Percentiles rank a stretch among this genome's conserved stretches.
Evolutionary conservation across 257 asterid species (phyloP).

Genomic region (Haberlea rhodopensis): DNA sequence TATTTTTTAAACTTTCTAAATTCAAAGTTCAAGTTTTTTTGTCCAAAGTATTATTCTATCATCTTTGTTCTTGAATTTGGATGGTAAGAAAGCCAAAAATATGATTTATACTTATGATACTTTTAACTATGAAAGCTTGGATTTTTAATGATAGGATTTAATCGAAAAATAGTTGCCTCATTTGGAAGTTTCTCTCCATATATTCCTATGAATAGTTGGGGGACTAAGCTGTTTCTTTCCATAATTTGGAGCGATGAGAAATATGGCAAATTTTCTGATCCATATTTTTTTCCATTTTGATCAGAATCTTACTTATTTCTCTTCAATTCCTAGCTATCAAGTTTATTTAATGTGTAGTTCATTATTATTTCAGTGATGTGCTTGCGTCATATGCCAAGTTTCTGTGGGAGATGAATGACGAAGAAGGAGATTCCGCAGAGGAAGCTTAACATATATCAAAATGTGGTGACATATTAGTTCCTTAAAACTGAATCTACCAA

Average conservation of each 20-base stretch:
- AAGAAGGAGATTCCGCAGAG: conserved; percentile 27
- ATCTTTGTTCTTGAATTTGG: too few species aligned
- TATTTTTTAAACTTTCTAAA: too few species aligned
- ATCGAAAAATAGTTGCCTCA: too few species aligned
- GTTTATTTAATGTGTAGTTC: not conserved
- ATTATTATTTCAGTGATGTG: conserved; percentile 50
- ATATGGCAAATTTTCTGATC: too few species aligned
- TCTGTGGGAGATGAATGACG: conserved; percentile 75
- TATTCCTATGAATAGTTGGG: not conserved
- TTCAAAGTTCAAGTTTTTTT: too few species aligned
- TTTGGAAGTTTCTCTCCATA: not conserved
- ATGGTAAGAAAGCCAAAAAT: too few species aligned
- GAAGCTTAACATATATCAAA: conserved; percentile 17
- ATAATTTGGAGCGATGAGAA: not conserved
- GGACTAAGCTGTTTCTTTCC: too few species aligned
- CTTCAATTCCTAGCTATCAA: not conserved
- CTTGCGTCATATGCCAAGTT: conserved; percentile 81
- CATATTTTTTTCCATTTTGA: too few species aligned
- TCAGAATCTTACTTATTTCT: not conserved
- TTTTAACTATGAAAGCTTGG: too few species aligned
- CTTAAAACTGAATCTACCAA: not conserved
- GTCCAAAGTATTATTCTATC: too few species aligned
- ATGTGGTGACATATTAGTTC: not conserved
- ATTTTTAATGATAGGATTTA: too few species aligned
- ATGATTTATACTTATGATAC: too few species aligned